Base-by-base conservation (phyloP, 805 yeast species). In the Yarrowia osloensis region DNA sequence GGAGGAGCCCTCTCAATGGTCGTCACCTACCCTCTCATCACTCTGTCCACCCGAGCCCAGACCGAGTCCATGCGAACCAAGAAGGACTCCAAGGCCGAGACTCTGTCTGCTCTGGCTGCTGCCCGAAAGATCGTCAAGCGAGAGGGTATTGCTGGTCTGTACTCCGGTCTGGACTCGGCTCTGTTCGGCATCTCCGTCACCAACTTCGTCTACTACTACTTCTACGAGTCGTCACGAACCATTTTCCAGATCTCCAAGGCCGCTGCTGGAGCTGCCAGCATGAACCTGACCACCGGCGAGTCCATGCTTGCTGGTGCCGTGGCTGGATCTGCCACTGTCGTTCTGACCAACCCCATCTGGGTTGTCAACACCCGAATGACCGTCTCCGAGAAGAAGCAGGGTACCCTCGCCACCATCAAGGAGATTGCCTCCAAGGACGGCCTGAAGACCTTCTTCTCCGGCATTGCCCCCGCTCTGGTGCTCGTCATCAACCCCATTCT, bases 311-410 rank as follows among this genome's bases (percentile, higher is more conserved):
- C 92, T 2, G 96, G 98, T 29, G 88, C 95, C 0, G 81, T 90
- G 73, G 96, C 97, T 1, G 97, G 98, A 0, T 84, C 92, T 11
- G 84, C 91, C 42, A 91, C 97, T 3, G 89, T 92, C 61, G 79
- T 89, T 22, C 82, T 87, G 12, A 87, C 97, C 13, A 92, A 92
- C 76, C 98, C 98, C 26, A 86, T 91, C 71, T 92, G 98, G 98
- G 96, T 92, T 50, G 95, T 96, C 52, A 92, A 92, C 75, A 92
- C 98, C 2, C 84, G 97, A 74, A 86, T 88, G 84, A 90, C 96
- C 72, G 91, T 93, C 21, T 70, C 72, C 17, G 74, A 73, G 52
- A 72, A 71, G n/a, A 75, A 80, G 31, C 79, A 79, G 52, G 75
- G 83, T 35, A 86, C 93, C 1, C 70, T 89, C 46, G 78, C 78